Base-by-base conservation (phyloP, 2,329 filamentous ascomycete genomes). In the Colletotrichum noveboracense region DNA sequence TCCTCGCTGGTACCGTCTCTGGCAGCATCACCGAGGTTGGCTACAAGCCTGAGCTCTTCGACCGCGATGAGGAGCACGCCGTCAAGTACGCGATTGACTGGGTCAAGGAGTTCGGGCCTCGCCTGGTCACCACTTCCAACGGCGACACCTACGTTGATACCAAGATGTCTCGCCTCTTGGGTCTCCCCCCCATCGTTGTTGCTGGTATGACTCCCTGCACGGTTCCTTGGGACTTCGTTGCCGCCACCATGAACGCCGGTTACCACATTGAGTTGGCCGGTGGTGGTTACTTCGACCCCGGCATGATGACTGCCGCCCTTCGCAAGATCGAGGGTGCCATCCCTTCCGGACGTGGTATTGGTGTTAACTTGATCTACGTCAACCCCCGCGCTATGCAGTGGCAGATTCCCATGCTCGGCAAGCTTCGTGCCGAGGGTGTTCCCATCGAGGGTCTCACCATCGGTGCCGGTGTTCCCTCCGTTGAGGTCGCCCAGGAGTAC, bases 31-130 rank as follows among this genome's bases (percentile, higher is more conserved):
- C 91, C 36, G 97, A 98, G 85, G 94, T 99, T 77, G 97, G 97
- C 71, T 99, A 98, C 89, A 99, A 99, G 90, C 94, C 96, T 3
- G 97, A 99, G 86, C 90, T 99, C 67, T 99, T 99, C 80, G 96
- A 99, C 83, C 94, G 97, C 73, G 97, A 99, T 83, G 95, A 96
- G 81, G 95, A 98, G 83, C 93, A 98, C 81, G 96, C 97, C 7
- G 94, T 99, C 81, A 97, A 96, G 85, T 98, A 96, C 83, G 96
- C 97, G 65, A 94, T 96, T 34, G 95, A 99, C 85, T 99, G 97
- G 97, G 96, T 99, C 74, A 97, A 97, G 86, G 96, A 98, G 84
- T 96, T 97, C 83, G 96, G 96, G 12, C 97, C 97, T n/a, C 94
- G 93, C 75, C 90, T 99, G 58, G 93, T 98, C 80, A 97, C 95